Evolutionary conservation across 2,329 filamentous ascomycete genomes (phyloP), one percentile per base, ranked within the genome.

Genomic region (Knoxdaviesia proteae): DNA sequence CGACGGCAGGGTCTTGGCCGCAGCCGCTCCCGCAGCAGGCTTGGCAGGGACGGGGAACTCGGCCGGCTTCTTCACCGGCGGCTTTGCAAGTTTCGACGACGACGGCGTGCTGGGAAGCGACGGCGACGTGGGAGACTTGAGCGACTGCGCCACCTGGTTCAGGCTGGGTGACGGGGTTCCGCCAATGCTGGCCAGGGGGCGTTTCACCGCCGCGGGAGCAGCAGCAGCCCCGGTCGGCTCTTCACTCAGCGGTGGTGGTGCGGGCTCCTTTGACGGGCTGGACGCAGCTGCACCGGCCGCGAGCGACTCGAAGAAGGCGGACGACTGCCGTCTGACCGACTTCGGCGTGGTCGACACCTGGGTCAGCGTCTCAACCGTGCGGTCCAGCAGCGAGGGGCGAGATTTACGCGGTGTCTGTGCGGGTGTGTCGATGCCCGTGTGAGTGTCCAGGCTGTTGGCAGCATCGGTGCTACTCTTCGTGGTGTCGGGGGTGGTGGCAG

Each of bases 361-460:
- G 3, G 84, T 71, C 5, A 94, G 62, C 0, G 84, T 93, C 56
- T 93, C 84, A 37, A 93, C 77, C 0, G 87, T 92, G 45, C 88
- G 69, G 51, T 94, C 87, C 0, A 80, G 76, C 4, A 94, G 64
- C 0, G 83, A 87, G 42, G 71, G 65, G 42, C 61, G 54, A 1
- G 60, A 53, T 33, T 57, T 57, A 30, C 35, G 36, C 7, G n/a
- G 11, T 10, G 40, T 42, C 9, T 36, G 40, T 9, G 33, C 36
- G 9, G 30, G 43, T 7, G 47, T 42, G 7, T 31, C 51, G 32
- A 47, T 44, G 35, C 42, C 34, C 31, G 45, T 32, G 39, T 43
- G 44, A 7, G 47, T 47, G 31, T 52, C 53, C 4, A 41, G 44
- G 37, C 29, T 10, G 42, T 38, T 5, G 39, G 29, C 32, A 34